These are phyloP conservation scores for Yarrowia keelungensis DNA, from an alignment of 805 yeast genomes.

Conservation along the genomic window DNA sequence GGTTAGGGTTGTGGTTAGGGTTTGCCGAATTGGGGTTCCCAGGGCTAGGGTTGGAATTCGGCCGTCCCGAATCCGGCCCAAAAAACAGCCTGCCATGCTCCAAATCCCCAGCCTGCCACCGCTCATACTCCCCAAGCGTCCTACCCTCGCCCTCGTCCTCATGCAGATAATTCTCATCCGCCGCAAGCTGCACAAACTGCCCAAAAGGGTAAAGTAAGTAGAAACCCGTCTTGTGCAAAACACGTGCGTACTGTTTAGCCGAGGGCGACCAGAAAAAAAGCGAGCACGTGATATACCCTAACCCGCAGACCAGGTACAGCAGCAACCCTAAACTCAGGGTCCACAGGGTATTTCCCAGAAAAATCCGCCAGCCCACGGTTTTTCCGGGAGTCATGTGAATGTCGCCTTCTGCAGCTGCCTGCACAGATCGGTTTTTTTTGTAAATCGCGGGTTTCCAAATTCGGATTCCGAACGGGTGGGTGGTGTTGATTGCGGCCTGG, in stretches of 20 bases:
- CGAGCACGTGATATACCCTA: constrained; percentile 53
- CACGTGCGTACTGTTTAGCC: constrained; percentile 67
- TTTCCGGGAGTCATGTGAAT: constrained; percentile 75
- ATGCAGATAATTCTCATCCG: constrained; percentile 77
- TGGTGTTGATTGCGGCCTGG: constrained; percentile 93
- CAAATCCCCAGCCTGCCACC: constrained; percentile 80
- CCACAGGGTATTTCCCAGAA: constrained; percentile 77
- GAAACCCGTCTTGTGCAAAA: constrained; percentile 67
- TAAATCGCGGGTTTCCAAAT: constrained; percentile 98
- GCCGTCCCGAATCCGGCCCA: constrained; percentile 59
- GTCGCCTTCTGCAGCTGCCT: constrained; percentile 88
- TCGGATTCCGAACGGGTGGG: constrained; percentile 98
- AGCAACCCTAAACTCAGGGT: constrained; percentile 66
- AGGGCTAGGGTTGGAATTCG: background rate
- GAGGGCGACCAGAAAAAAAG: constrained; percentile 55
- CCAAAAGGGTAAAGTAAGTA: constrained; percentile 90
- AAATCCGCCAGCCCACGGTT: constrained; percentile 66
- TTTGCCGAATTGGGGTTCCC: constrained; percentile 5
- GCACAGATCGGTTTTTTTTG: constrained; percentile 90
- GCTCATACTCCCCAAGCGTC: constrained; percentile 78
- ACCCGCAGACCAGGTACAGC: constrained; percentile 49
- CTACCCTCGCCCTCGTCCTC: constrained; percentile 93
- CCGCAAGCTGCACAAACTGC: constrained; percentile 76
- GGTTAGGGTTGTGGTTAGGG: constrained; percentile 36
- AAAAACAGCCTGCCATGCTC: constrained; percentile 81